Evolutionary conservation across 768 basidiomycete genomes (phyloP), one percentile per base, ranked within the genome.

Genomic region (Tulasnella sp.): DNA sequence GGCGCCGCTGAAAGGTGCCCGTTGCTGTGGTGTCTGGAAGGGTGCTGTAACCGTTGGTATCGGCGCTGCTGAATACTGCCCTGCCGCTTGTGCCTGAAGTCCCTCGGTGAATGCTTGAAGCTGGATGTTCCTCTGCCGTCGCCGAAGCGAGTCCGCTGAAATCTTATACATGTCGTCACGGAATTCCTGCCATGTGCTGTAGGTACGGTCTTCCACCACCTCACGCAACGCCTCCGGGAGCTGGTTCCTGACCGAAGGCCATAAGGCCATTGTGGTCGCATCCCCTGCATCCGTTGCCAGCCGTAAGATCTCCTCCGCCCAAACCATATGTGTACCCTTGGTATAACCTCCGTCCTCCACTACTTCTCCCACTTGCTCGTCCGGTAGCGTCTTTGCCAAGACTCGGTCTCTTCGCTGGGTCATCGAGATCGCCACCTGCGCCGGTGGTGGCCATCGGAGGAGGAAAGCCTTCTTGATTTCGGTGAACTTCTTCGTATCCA

Each of bases 281-380:
- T 37, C 72, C 22, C 72, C 72, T 6, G 31, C 72, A 12, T 42
- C 72, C 8, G 72, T 73, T 22, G 34, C 72, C 16, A 37, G 72
- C 72, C 31, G 18, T 11, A 73, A 20, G 72, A 73, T 73, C 5
- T 42, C 41, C 72, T 37, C 72, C 72, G 72, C 72, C 72, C 72
- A 73, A 37, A 37, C 41, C 34, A 73, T 42, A 31, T 73, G 72
- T 24, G 34, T 31, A 5, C 72, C 72, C 72, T 37, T 42, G 8
- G 20, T 42, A 34, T 37, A 37, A 5, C 72, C 72, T 42, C 34
- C 41, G 6, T 37, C 72, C 22, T 42, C 31, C 22, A 37, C 72
- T 42, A 73, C 34, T 24, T 73, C 72, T 22, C 72, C 72, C 6
- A 73, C 34, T 37, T 73, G 34, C 31, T 73, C 72, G 4, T 73